A percentile compares a stretch with the other conserved stretches of the same genome.
These are phyloP conservation scores for Kwoniella dejecticola DNA, from an alignment of 768 basidiomycete genomes.

Conservation along the genomic window DNA sequence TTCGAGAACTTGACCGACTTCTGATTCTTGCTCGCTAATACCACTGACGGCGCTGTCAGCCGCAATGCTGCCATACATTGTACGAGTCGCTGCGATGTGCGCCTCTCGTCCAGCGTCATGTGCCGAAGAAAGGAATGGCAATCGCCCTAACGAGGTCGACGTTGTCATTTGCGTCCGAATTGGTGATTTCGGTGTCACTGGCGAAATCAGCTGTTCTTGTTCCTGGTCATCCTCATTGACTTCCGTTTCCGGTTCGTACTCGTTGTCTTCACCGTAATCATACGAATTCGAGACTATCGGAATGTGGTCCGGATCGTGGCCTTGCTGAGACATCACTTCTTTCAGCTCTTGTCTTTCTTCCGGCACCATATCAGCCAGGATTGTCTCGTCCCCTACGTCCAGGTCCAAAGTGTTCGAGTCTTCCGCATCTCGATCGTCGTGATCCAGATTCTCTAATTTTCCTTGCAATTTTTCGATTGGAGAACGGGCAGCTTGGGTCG, in stretches of 20 bases:
- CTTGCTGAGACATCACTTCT: constrained; percentile 22
- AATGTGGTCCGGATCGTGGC: constrained; percentile 18
- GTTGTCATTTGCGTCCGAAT: background rate
- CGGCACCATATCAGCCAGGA: constrained; percentile 27
- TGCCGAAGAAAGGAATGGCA: constrained; percentile 5
- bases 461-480: too few species aligned
- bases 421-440: background rate
- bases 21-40: constrained; percentile 33
- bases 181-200: background rate
- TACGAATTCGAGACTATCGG: constrained; percentile 14
- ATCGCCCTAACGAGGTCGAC: constrained; percentile 1
- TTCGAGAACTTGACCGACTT: constrained; percentile 43
- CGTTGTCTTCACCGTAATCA: constrained; percentile 28
- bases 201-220: background rate
- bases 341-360: constrained; percentile 19
- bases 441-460: constrained; percentile 15
- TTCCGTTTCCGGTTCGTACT: constrained; percentile 5
- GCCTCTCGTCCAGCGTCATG: constrained; percentile 1
- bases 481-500: too few species aligned
- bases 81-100: constrained; percentile 18
- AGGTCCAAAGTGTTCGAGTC: background rate
- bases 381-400: constrained; percentile 25
- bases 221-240: background rate
- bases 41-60: constrained; percentile 26
- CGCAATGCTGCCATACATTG: constrained; percentile 33